A percentile compares a stretch with the other conserved stretches of the same genome.
These are phyloP conservation scores for Zancudomyces culisetae DNA, from an alignment of 371 early-diverging fungal genomes.

Conservation along the genomic window DNA sequence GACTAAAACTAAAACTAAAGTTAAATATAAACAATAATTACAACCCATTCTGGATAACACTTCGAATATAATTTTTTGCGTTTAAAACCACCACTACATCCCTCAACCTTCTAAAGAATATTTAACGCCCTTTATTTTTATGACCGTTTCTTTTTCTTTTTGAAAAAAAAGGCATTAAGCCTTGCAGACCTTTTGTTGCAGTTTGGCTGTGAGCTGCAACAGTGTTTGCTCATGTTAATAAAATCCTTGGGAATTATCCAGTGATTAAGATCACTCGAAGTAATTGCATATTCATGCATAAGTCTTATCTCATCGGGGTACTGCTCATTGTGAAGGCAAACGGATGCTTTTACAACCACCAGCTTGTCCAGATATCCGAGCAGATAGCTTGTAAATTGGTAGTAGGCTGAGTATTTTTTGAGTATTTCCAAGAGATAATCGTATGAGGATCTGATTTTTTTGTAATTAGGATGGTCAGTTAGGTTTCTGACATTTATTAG, in stretches of 20 bases:
- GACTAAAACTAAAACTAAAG: no score
- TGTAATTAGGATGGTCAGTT: neutral
- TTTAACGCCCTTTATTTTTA: no score
- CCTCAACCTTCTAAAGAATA: no score
- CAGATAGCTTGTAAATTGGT: neutral
- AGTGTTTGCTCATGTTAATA: no score
- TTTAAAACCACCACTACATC: no score
- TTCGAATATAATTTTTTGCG: no score
- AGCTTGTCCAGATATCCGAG: neutral
- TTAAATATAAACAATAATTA: no score
- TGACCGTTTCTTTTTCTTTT: no score
- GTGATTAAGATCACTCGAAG: neutral
- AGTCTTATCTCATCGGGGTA: neutral
- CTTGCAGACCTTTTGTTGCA: no score
- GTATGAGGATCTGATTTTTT: neutral
- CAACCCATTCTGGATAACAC: no score
- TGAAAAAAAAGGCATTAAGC: no score
- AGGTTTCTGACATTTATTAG: neutral
- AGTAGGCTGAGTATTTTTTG: neutral
- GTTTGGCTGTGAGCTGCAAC: no score
- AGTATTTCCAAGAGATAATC: neutral
- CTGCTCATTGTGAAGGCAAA: neutral
- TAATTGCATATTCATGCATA: neutral
- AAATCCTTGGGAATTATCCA: slow-evolving; percentile 2
- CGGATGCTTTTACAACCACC: neutral